These are phyloP conservation scores for Saitozyma podzolica DNA, from an alignment of 768 basidiomycete genomes.

Conservation along the genomic window DNA sequence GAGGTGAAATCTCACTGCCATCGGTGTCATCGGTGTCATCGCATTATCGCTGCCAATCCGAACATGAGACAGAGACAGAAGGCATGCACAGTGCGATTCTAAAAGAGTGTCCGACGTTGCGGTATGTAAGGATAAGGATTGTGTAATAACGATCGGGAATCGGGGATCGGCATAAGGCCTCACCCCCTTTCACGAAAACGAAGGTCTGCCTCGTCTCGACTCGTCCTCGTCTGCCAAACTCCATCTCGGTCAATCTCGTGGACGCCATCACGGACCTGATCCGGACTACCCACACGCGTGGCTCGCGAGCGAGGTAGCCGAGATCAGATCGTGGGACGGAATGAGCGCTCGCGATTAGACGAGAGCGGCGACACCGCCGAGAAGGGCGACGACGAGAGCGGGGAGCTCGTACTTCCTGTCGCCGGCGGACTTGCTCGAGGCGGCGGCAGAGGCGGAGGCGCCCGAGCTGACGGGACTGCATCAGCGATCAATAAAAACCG, in stretches of 20 bases:
- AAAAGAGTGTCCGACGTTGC: background rate
- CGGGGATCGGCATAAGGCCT: too few species aligned
- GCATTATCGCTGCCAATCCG: too few species aligned
- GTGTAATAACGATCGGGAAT: background rate
- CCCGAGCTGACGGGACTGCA: background rate
- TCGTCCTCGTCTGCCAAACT: too few species aligned
- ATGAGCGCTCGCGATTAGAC: conserved; percentile 18
- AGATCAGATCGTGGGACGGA: background rate
- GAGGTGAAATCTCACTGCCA: too few species aligned
- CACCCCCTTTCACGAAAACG: too few species aligned
- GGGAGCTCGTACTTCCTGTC: conserved; percentile 18
- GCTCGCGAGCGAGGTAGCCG: background rate
- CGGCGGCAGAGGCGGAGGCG: conserved; percentile 15
- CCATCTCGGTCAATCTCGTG: too few species aligned
- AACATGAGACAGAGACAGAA: too few species aligned
- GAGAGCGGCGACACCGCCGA: conserved; percentile 33
- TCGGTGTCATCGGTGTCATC: too few species aligned
- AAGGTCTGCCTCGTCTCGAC: too few species aligned
- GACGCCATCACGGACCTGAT: too few species aligned
- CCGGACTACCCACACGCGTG: too few species aligned
- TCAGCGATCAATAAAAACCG: background rate
- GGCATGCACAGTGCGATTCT: background rate
- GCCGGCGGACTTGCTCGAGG: conserved; percentile 19
- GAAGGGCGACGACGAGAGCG: conserved; percentile 27
- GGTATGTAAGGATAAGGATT: background rate